Evolutionary conservation across 225 moss, liverwort and hornwort genomes (phyloP).

Genomic region (Asterella californica): DNA sequence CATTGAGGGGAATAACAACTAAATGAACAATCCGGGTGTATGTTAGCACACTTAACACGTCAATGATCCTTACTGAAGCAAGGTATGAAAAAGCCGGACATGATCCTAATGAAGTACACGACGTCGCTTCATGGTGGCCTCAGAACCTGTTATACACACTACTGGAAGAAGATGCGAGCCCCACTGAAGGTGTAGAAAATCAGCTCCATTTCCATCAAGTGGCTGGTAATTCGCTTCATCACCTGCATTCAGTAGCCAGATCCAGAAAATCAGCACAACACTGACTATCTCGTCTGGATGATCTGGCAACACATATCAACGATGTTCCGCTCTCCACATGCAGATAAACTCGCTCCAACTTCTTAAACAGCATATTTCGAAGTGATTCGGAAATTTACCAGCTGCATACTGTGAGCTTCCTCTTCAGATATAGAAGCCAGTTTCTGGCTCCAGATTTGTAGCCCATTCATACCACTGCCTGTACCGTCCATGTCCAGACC

Average conservation of each 20-base stretch:
- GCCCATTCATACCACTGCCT: slow-evolving; percentile 78
- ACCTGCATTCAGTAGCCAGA: slow-evolving; percentile 49
- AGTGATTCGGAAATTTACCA: slow-evolving; percentile 45
- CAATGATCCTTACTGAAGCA: no score
- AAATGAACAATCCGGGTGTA: no score
- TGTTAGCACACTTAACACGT: no score
- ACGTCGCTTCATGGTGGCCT: no score
- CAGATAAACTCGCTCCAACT: neutral
- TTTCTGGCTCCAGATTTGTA: slow-evolving; percentile 99
- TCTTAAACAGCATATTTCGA: neutral
- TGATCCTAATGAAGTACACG: no score
- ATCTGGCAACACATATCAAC: neutral
- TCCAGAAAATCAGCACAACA: neutral
- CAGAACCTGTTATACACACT: neutral
- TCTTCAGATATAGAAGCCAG: slow-evolving; percentile 91
- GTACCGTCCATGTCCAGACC: slow-evolving; percentile 88
- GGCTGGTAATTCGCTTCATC: slow-evolving; percentile 62
- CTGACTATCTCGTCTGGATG: neutral
- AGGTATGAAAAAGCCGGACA: no score
- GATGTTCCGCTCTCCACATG: neutral
- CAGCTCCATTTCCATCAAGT: slow-evolving; percentile 81
- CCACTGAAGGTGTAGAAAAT: slow-evolving; percentile 91
- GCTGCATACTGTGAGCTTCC: slow-evolving; percentile 88
- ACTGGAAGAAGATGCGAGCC: slow-evolving; percentile 91
- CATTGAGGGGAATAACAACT: no score